These are phyloP conservation scores for Globisporangium viniferum DNA, from an alignment of 352 stramenopile species.

Conservation along the genomic window DNA sequence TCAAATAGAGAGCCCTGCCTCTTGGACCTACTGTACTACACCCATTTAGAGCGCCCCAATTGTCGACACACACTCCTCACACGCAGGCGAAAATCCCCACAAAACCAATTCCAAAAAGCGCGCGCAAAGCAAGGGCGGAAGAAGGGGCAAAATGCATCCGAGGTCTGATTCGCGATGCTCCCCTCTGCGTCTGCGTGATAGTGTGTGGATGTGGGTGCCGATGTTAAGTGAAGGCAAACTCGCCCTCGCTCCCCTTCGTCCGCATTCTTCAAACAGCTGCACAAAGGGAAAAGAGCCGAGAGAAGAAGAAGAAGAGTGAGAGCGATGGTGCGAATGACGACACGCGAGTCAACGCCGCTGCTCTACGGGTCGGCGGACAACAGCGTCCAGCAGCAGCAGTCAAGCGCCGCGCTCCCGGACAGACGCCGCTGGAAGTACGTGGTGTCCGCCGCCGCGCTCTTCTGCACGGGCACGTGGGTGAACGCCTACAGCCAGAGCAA, in stretches of 20 bases:
- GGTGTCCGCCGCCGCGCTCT: conserved; percentile 18
- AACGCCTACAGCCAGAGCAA: conserved; percentile 12
- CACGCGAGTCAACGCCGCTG: conserved; percentile 32
- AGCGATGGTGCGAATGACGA: background rate
- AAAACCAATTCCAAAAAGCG: background rate
- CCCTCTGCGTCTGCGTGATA: background rate
- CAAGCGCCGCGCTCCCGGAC: background rate
- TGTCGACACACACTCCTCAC: background rate
- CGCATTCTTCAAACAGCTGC: background rate
- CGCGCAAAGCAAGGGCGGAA: conserved; percentile 1
- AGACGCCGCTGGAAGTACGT: conserved; percentile 11
- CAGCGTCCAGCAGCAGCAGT: background rate
- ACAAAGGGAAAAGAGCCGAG: background rate
- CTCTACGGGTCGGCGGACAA: conserved; percentile 25
- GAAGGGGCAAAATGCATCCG: background rate
- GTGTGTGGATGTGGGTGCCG: too few species aligned
- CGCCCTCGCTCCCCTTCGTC: background rate
- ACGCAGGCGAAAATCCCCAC: background rate
- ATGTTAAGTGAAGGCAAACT: background rate
- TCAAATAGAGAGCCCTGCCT: background rate
- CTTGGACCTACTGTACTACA: background rate
- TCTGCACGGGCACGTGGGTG: conserved; percentile 25
- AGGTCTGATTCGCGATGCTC: conserved; percentile 5
- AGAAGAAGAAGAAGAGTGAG: background rate
- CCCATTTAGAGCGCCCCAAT: background rate